These are phyloP conservation scores for Blepharisma japonicum DNA, from an alignment of 73 alveolate genomes.

Conservation along the genomic window DNA sequence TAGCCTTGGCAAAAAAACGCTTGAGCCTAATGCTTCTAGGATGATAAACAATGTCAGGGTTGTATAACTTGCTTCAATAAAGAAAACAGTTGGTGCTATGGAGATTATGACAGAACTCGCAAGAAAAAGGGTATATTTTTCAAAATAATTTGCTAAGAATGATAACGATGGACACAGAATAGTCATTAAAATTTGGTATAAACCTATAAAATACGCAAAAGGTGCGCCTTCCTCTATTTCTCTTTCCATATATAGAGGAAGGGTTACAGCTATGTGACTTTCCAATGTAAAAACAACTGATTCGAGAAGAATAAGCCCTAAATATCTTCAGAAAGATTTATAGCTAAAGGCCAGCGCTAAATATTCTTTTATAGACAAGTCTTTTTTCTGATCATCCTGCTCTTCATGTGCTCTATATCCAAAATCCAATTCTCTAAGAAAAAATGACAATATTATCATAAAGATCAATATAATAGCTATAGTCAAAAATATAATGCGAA, in stretches of 20 bases:
- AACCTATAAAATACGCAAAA: not conserved
- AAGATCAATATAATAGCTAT: not conserved
- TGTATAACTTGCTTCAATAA: not conserved
- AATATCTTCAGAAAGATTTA: not conserved
- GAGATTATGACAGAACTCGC: not conserved
- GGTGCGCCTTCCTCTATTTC: not conserved
- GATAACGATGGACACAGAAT: not conserved
- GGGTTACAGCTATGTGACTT: not conserved
- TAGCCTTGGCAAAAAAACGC: not conserved
- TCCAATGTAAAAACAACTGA: not conserved
- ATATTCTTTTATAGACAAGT: too few species aligned
- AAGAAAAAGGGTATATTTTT: not conserved
- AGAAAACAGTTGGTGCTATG: not conserved
- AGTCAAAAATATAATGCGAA: not conserved
- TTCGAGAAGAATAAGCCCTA: not conserved
- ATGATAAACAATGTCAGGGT: not conserved
- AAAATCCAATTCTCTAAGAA: not conserved
- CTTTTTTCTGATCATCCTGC: too few species aligned
- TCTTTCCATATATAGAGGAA: constrained; percentile 5
- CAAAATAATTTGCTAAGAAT: not conserved
- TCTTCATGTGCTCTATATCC: too few species aligned
- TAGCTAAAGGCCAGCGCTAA: too few species aligned
- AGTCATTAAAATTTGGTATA: not conserved
- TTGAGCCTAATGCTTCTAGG: not conserved
- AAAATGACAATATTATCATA: not conserved